Conservation (phyloP, 495 filamentous ascomycete genomes). For the Penicillium paxilli region DNA sequence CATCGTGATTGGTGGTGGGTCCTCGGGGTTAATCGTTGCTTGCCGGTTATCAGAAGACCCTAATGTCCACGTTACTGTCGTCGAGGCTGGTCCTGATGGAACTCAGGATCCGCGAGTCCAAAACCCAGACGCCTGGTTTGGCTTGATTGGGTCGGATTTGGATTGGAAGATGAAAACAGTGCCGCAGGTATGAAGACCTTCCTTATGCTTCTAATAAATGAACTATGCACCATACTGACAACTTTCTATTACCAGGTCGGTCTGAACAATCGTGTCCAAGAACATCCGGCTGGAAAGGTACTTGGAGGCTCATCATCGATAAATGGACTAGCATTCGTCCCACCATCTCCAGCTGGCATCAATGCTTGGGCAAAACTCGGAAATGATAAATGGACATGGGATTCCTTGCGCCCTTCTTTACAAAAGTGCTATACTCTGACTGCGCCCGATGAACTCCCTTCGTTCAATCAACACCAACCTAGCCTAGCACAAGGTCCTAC, state of each 20-base stretch:
- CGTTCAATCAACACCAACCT: background rate
- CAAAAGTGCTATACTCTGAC: constrained; percentile 13
- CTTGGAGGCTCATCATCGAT: constrained; percentile 37
- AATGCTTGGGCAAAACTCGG: constrained; percentile 56
- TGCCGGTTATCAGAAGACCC: constrained; percentile 47
- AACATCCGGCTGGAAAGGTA: constrained; percentile 27
- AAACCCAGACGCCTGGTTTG: constrained; percentile 39
- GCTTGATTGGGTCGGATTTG: constrained; percentile 43
- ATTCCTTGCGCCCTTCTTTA: constrained; percentile 47
- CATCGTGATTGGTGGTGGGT: constrained; percentile 45
- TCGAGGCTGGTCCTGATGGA: constrained; percentile 54
- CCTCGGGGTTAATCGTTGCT: constrained; percentile 49
- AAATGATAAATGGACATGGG: constrained; percentile 54
- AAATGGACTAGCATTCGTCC: constrained; percentile 26
- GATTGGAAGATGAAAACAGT: constrained; percentile 55
- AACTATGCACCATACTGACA: background rate
- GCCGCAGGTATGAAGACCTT: constrained; percentile 42
- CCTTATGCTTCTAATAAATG: background rate
- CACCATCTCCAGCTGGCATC: constrained; percentile 41
- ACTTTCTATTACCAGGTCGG: constrained; percentile 17
- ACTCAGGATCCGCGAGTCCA: constrained; percentile 40
- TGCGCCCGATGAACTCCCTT: background rate
- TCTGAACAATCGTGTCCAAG: constrained; percentile 22
- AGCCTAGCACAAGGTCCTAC: constrained; percentile 16
- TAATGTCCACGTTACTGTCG: constrained; percentile 42